These are phyloP conservation scores for Begonia masoniana DNA, from an alignment of 306 rosid genomes.

Conservation along the genomic window DNA sequence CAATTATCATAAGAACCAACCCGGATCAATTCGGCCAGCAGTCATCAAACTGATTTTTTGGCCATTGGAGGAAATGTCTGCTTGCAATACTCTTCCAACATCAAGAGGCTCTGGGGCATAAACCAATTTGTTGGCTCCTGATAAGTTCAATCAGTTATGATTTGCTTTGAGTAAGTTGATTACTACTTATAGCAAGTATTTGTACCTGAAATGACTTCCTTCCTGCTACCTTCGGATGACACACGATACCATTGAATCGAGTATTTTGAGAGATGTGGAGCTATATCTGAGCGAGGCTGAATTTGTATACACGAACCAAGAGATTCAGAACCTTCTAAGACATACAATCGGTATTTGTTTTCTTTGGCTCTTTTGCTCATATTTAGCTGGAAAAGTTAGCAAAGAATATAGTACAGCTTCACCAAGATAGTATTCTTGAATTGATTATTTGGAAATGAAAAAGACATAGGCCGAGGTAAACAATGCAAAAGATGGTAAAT, in stretches of 20 bases:
- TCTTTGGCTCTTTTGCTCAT: constrained; percentile 68
- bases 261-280: constrained; percentile 52
- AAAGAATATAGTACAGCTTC: too few species aligned
- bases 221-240: constrained; percentile 73
- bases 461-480: too few species aligned
- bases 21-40: constrained; percentile 55
- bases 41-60: constrained; percentile 48
- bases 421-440: too few species aligned
- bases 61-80: constrained; percentile 54
- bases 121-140: constrained; percentile 54
- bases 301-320: constrained; percentile 58
- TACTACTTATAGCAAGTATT: too few species aligned
- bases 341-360: constrained; percentile 39
- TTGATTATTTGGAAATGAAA: too few species aligned
- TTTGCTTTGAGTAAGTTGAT: too few species aligned
- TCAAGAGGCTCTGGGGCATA: constrained; percentile 94
- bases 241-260: constrained; percentile 87
- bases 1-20: constrained; percentile 28
- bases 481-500: too few species aligned
- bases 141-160: background rate
- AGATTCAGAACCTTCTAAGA: constrained; percentile 62
- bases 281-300: constrained; percentile 47
- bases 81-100: constrained; percentile 80
- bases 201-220: constrained; percentile 75
- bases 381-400: constrained; percentile 36